Evolutionary conservation across 371 early-diverging fungal species (phyloP).

Genomic region (Capillidium heterosporum): DNA sequence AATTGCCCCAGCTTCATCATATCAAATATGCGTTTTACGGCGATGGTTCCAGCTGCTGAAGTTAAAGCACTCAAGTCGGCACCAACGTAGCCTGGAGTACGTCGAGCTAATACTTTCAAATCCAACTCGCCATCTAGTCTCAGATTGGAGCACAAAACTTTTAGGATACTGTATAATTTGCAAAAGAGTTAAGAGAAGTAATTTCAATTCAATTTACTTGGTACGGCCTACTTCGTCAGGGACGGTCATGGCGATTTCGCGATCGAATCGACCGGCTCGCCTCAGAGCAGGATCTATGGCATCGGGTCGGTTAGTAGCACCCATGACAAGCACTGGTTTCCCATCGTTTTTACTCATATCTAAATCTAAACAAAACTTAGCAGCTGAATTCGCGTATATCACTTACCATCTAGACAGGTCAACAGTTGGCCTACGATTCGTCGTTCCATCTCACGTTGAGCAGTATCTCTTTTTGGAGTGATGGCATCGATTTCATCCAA

Average conservation of each 20-base stretch:
- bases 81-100: conserved; percentile 98
- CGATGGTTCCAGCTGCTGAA: conserved; percentile 92
- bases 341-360: conserved; percentile 69
- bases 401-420: conserved; percentile 94
- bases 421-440: conserved; percentile 97
- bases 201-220: not conserved
- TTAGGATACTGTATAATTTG: conserved; percentile 64
- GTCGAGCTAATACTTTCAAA: conserved; percentile 69
- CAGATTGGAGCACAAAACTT: conserved; percentile 76
- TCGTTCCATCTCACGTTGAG: conserved; percentile 96
- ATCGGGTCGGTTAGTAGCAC: conserved; percentile 98
- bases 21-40: conserved; percentile 84
- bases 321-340: conserved; percentile 93
- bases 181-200: no score
- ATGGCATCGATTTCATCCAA: conserved; percentile 99
- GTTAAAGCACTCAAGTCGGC: conserved; percentile 95
- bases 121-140: conserved; percentile 76
- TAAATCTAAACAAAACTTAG: conserved; percentile 23
- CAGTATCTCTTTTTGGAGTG: conserved; percentile 91
- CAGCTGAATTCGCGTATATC: not conserved
- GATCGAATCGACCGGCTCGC: conserved; percentile 96
- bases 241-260: conserved; percentile 94
- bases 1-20: conserved; percentile 29
- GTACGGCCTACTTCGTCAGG: conserved; percentile 87
- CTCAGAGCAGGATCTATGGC: conserved; percentile 92